These are phyloP conservation scores for Domatiomyces globalis DNA, from an alignment of 2,329 filamentous ascomycete species.

Conservation along the genomic window DNA sequence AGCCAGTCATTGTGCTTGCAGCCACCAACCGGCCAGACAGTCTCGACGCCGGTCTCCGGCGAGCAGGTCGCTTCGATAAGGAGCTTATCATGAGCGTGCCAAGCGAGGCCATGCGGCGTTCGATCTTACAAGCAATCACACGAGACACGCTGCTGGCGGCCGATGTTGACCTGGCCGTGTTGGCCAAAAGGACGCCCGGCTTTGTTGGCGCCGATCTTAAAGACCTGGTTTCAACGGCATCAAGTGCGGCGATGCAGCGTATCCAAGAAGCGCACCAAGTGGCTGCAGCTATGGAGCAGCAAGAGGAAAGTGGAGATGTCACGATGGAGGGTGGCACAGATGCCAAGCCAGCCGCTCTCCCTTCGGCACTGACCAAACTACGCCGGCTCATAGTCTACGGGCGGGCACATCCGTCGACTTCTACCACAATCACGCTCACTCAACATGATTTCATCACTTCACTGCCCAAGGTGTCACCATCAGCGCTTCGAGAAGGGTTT, in stretches of 20 bases:
- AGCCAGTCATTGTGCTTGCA: conserved; percentile 76
- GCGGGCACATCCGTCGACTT: neutral
- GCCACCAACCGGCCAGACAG: conserved; percentile 82
- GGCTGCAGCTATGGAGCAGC: conserved; percentile 33
- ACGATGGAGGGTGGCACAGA: neutral
- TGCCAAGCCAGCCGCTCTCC: neutral
- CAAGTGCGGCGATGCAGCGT: conserved; percentile 48
- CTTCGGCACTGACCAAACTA: neutral
- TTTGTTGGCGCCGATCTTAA: conserved; percentile 86
- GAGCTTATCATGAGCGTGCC: conserved; percentile 83
- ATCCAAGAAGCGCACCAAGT: conserved; percentile 31
- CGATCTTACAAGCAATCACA: conserved; percentile 64
- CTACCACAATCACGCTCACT: conserved; percentile 41
- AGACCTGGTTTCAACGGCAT: conserved; percentile 52
- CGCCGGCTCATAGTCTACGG: neutral
- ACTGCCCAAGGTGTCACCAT: conserved; percentile 61
- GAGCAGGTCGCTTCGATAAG: conserved; percentile 63
- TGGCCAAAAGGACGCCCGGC: conserved; percentile 77
- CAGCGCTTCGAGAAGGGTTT: conserved; percentile 84
- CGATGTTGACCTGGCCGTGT: conserved; percentile 56
- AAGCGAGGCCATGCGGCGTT: conserved; percentile 58
- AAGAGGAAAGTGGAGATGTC: neutral
- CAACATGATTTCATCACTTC: conserved; percentile 61
- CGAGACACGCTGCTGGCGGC: conserved; percentile 48
- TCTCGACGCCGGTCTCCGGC: conserved; percentile 62